Percentiles rank a stretch among this genome's conserved stretches.
phyloP scores from a whole-genome alignment of 345 rosid species.

The Corymbia maculata region DNA sequence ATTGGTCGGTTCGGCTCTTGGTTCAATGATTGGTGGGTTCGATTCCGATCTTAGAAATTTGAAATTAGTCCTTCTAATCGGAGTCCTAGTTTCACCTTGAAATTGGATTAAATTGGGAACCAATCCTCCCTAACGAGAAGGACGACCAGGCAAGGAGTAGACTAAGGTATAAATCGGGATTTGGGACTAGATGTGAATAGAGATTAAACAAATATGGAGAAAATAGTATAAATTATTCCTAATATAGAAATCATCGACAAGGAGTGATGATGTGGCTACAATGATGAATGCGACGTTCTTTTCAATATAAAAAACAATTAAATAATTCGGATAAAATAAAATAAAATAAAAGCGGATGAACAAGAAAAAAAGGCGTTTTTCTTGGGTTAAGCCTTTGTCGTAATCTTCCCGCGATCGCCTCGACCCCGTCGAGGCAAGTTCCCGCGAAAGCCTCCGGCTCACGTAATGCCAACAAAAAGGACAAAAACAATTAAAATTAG shows the following conservation, averaged over 20 bases:
- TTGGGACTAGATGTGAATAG: background rate
- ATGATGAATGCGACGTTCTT: background rate
- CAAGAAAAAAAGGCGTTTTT: background rate
- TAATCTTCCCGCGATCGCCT: background rate
- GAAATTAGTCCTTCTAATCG: too few species aligned
- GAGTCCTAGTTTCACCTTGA: too few species aligned
- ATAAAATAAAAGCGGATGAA: background rate
- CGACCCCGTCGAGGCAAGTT: background rate
- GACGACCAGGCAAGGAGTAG: background rate
- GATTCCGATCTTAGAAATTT: too few species aligned
- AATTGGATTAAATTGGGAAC: too few species aligned
- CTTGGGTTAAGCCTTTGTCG: background rate
- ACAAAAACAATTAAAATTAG: background rate
- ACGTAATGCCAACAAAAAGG: background rate
- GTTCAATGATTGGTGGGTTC: too few species aligned
- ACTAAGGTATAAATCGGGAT: background rate
- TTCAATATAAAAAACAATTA: background rate
- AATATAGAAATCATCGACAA: background rate
- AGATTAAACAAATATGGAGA: background rate
- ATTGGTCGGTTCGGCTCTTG: too few species aligned
- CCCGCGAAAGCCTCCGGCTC: background rate
- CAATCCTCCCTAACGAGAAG: background rate
- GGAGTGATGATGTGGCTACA: background rate
- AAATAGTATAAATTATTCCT: background rate
- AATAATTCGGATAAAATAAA: background rate